These are phyloP conservation scores for Aegle marmelos DNA, from an alignment of 345 rosid species.

Conservation along the genomic window DNA sequence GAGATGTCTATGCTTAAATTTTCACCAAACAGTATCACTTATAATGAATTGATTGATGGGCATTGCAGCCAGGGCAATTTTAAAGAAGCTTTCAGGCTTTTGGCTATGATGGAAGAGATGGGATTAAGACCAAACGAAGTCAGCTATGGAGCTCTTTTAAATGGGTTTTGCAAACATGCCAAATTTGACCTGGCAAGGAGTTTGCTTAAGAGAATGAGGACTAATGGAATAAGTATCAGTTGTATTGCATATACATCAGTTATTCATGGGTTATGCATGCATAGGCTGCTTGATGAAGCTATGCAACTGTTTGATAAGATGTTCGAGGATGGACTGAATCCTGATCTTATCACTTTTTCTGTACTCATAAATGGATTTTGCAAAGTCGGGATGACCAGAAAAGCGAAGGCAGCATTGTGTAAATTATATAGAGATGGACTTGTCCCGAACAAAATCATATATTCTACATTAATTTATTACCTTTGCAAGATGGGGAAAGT, in stretches of 20 bases:
- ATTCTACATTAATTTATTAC: constrained; percentile 56
- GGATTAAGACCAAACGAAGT: constrained; percentile 58
- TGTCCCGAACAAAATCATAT: constrained; percentile 54
- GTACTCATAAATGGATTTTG: constrained; percentile 76
- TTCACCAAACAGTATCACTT: constrained; percentile 56
- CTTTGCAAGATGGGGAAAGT: constrained; percentile 50
- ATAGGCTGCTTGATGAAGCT: constrained; percentile 59
- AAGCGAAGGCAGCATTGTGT: constrained; percentile 60
- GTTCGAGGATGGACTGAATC: constrained; percentile 54
- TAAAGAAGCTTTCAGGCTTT: constrained; percentile 59
- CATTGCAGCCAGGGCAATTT: constrained; percentile 46
- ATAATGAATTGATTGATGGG: constrained; percentile 69
- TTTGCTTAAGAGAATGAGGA: constrained; percentile 66
- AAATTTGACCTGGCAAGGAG: constrained; percentile 57
- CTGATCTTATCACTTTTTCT: constrained; percentile 76
- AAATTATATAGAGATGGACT: constrained; percentile 64
- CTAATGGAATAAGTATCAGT: constrained; percentile 45
- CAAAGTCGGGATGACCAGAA: constrained; percentile 41
- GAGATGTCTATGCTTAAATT: constrained; percentile 65
- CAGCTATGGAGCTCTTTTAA: constrained; percentile 67
- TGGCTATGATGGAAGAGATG: constrained; percentile 51
- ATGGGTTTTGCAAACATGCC: constrained; percentile 63
- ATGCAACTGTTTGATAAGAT: constrained; percentile 48
- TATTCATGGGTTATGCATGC: constrained; percentile 75
- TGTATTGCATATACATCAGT: constrained; percentile 59